Evolutionary conservation across 371 early-diverging fungal species (phyloP), one percentile per base, ranked within the genome.

Genomic region (Gilbertella persicaria): DNA sequence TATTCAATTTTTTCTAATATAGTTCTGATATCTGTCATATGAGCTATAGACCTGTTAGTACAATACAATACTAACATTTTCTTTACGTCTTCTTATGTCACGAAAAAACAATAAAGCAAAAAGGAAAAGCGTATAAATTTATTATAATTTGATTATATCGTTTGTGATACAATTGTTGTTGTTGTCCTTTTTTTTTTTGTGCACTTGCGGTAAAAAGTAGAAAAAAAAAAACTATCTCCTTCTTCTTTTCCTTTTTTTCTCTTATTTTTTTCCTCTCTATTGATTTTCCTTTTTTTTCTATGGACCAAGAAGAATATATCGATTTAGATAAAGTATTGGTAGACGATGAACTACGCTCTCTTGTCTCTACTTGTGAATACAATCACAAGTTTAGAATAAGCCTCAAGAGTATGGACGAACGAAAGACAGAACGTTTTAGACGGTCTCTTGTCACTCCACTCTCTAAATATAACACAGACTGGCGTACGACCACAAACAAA

Each of bases 391-490:
- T 33, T 25, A 24, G 35, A 52, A 42, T 53, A 8, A 60, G 50
- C 29, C 45, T 60, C 24, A 47, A 45, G 29, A 60, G 50, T 23
- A 43, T 54, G 14, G 61, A 60, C 25, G 55, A 49, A 1, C 19
- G 29, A 13, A 55, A 49, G 17, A 21, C 47, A 13, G 50, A 54
- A 30, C 20, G 28, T 19, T 26, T 60, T 23, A 37, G 47, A 35
- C 36, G 50, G 5, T 36, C 50, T 23, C 47, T 63, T 23, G 39
- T 63, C 4, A 63, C 64, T 4, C 64, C 64, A 26, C 21, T 48
- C 29, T 44, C 64, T 4, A 45, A 26, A 13, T 28, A 44, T 21
- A 36, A 20, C 19, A 33, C n/a, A 26, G 21, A 1, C 8, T 39
- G 14, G 19, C 37, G 35, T 44, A 28, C 1, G n/a, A 43, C 24